Conservation (phyloP, 169 alveolate species). For the Babesia ovis region DNA sequence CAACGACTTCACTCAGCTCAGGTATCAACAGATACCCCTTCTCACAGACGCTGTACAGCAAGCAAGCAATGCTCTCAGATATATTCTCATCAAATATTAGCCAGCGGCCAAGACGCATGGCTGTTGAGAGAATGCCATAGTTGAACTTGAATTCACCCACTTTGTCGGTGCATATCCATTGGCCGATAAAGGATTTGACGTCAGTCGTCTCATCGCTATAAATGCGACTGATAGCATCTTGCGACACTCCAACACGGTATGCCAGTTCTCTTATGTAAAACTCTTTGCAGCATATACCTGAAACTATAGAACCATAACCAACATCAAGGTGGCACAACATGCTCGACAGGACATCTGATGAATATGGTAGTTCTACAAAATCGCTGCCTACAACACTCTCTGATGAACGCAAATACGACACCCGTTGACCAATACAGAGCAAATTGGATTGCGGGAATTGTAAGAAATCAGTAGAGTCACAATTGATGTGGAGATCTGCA, state of each 20-base stretch:
- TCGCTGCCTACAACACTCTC: not conserved
- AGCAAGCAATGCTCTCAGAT: constrained; percentile 71
- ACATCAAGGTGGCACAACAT: constrained; percentile 58
- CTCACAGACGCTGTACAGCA: constrained; percentile 69
- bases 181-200: constrained; percentile 76
- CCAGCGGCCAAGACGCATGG: constrained; percentile 81
- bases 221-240: constrained; percentile 33
- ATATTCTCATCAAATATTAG: constrained; percentile 77
- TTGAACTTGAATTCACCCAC: constrained; percentile 79
- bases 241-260: constrained; percentile 29
- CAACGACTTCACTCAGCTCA: constrained; percentile 69
- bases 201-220: constrained; percentile 82
- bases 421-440: constrained; percentile 20
- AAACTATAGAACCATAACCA: constrained; percentile 31
- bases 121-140: constrained; percentile 77
- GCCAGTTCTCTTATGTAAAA: constrained; percentile 50
- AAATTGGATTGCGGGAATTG: not conserved
- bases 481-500: constrained; percentile 14
- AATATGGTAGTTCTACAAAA: constrained; percentile 28
- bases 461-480: not conserved
- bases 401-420: constrained; percentile 36
- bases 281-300: constrained; percentile 47
- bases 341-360: constrained; percentile 44
- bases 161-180: constrained; percentile 78
- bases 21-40: constrained; percentile 61